phyloP scores from a whole-genome alignment of 306 rosid species.

The Ziziphus jujuba region DNA sequence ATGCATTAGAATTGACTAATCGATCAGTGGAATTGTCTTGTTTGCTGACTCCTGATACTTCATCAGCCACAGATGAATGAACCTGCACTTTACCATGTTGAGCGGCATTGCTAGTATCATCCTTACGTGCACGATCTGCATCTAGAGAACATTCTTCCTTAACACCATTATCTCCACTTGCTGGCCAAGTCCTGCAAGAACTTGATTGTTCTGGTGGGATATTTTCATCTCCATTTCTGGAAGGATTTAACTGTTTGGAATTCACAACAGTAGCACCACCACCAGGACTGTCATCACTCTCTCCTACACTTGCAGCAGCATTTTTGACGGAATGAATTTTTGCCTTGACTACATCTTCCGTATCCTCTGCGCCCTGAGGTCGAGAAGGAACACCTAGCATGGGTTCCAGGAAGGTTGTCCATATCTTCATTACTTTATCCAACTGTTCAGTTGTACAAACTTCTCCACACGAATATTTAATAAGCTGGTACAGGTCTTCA shows the following conservation, averaged over 20 bases:
- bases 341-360: slow-evolving; percentile 80
- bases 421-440: slow-evolving; percentile 93
- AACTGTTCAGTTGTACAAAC: slow-evolving; percentile 87
- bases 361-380: slow-evolving; percentile 85
- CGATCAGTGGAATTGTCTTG: slow-evolving; percentile 59
- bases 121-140: slow-evolving; percentile 48
- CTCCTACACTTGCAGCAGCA: slow-evolving; percentile 52
- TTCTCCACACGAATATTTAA: slow-evolving; percentile 95
- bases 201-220: slow-evolving; percentile 73
- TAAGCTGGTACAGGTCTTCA: slow-evolving; percentile 91
- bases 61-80: slow-evolving; percentile 55
- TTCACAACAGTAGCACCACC: slow-evolving; percentile 49
- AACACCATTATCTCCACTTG: slow-evolving; percentile 59
- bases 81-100: slow-evolving; percentile 49
- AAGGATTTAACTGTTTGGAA: slow-evolving; percentile 52
- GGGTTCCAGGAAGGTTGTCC: slow-evolving; percentile 96
- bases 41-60: slow-evolving; percentile 63
- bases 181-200: slow-evolving; percentile 68
- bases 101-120: slow-evolving; percentile 47
- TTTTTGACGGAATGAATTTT: slow-evolving; percentile 49
- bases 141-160: slow-evolving; percentile 65
- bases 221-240: slow-evolving; percentile 69
- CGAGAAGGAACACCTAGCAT: slow-evolving; percentile 85
- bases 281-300: slow-evolving; percentile 70
- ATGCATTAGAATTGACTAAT: slow-evolving; percentile 55